Evolutionary conservation across 2,329 filamentous ascomycete genomes (phyloP), one percentile per base, ranked within the genome.

Genomic region (Paraphoma chrysanthemicola): DNA sequence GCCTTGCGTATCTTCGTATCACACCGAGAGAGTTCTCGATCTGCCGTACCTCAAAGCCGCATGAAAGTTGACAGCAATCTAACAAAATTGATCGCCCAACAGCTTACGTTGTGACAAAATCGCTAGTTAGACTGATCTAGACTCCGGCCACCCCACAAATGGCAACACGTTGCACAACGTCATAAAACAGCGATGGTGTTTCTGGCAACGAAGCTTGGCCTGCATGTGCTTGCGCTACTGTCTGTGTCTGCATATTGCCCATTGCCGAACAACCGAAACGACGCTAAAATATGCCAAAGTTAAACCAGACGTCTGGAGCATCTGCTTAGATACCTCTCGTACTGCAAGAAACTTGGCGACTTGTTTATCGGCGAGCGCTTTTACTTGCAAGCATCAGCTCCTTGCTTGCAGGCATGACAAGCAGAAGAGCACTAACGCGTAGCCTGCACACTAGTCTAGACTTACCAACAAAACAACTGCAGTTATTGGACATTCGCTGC

Each of bases 251-350:
- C 30, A 36, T n/a, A 12, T 38, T 16, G 11, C 7, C 38, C 23
- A 29, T 14, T 51, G 49, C 49, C 49, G 49, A 36, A 30, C 33
- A 45, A 29, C 49, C 49, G 49, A 51, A 45, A 29, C 6, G 6
- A 48, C 36, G 43, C 51, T 43, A 53, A 43, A 18, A 29, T 18
- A 18, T 39, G 30, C 29, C 39, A 48, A 45, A 53, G 44, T 39
- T 36, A 51, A 49, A 51, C 49, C 56, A 48, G 33, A 53, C 54
- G 41, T n/a, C 39, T 23, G n/a, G 23, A n/a, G 12, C 23, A 17
- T 42, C 14, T 8, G n/a, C 16, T 42, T n/a, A 16, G 14, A 3
- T 14, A n/a, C 16, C 3, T 42, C 14, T 36, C 10, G 33, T 36
- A 14, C 7, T 14, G 2, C 33, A 36, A 36, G 10, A 36, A 14